Base-by-base conservation (phyloP, 2,329 filamentous ascomycete species). In the Aspergillus sp. region DNA sequence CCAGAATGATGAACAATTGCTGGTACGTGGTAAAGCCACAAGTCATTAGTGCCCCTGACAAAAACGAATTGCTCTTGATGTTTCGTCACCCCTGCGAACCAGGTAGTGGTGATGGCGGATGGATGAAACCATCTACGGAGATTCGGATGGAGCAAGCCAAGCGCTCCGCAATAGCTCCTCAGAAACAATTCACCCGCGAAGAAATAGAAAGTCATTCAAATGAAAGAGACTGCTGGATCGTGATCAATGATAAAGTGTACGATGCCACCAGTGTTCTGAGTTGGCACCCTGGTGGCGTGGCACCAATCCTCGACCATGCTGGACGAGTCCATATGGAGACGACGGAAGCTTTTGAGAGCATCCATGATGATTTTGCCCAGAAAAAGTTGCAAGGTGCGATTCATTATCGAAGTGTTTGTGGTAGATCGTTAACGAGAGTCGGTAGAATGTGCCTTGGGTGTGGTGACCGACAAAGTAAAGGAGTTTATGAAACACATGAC, bases 1-100 rank as follows among this genome's bases (percentile, higher is more conserved):
- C 23, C 35, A 62, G 72, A 9, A 77, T 78, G 74, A 78, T 79
- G 75, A 79, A 79, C 58, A 79, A 78, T 41, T 71, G 70, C 50
- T 75, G 71, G 71, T 78, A 78, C 51, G 50, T 60, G 1, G 70
- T 79, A 12, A 70, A 68, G 41, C 59, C 69, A 0, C 67, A 73
- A 32, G 66, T 73, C 3, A 47, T 60, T 0, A 59, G 66, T n/a
- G 59, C 62, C 12, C 51, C 60, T 13, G 55, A 69, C 2, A 60
- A 63, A 7, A 60, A 64, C 1, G 55, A 57, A 4, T 53, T 67
- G 2, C 58, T 53, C 2, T 63, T 76, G 3, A 47, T 69, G 5
- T 78, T 77, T 55, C 65, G 65, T 10, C 76, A 78, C 54, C 75
- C 75, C 0, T 59, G 60, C 5, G 72, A 77, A 49, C 68, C 74